Percentiles rank a stretch among this genome's conserved stretches.
These are phyloP conservation scores for Diplocarpon rosae DNA, from an alignment of 2,329 filamentous ascomycete genomes.

Conservation along the genomic window DNA sequence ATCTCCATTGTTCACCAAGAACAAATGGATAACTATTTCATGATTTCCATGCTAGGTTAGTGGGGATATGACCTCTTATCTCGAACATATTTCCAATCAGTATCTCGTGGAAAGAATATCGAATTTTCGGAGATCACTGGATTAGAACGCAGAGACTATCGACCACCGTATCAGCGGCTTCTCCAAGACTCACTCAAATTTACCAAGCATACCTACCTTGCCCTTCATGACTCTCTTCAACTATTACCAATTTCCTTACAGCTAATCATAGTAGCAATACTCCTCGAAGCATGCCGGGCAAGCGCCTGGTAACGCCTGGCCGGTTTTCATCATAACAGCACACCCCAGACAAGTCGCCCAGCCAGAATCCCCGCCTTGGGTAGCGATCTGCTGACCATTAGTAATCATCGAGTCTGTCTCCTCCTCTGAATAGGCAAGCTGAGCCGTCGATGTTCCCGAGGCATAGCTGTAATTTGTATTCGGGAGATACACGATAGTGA, in stretches of 20 bases:
- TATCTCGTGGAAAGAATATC: too few relatives aligned
- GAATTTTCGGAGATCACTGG: too few relatives aligned
- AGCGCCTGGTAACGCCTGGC: constrained; percentile 23
- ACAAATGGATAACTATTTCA: too few relatives aligned
- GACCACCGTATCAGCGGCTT: too few relatives aligned
- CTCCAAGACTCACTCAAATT: background rate
- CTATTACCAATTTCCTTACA: background rate
- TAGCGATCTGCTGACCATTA: constrained; percentile 31
- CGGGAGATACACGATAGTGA: constrained; percentile 28
- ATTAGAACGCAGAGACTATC: too few relatives aligned
- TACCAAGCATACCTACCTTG: background rate
- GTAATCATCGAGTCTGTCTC: constrained; percentile 31
- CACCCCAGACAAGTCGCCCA: constrained; percentile 34
- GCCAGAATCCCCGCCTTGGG: constrained; percentile 24
- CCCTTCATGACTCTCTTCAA: background rate
- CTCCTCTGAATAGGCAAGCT: constrained; percentile 28
- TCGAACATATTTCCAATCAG: too few relatives aligned
- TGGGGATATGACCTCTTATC: too few relatives aligned
- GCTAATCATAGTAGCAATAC: constrained; percentile 28
- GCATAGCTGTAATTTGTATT: constrained; percentile 31
- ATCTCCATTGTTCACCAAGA: too few relatives aligned
- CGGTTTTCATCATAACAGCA: constrained; percentile 30
- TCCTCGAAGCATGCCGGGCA: constrained; percentile 32
- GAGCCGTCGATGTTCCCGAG: constrained; percentile 23
- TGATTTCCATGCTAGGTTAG: too few relatives aligned